Conservation (phyloP, 768 basidiomycete species). For the Termitomyces eurrhizus region DNA sequence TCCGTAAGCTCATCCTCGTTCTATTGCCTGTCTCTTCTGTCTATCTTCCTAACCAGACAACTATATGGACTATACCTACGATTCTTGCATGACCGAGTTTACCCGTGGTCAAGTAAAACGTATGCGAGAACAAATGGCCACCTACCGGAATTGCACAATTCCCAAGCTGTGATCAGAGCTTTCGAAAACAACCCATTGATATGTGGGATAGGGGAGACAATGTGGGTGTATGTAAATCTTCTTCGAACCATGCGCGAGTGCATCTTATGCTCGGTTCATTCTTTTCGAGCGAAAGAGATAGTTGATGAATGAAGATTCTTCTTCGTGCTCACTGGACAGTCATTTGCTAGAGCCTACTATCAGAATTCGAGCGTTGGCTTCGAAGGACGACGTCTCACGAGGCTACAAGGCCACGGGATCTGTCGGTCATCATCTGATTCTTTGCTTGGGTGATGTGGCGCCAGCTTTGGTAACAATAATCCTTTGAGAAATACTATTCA, state of each 20-base stretch:
- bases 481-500: background rate
- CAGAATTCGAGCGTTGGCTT: background rate
- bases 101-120: constrained; percentile 42
- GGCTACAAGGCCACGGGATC: background rate
- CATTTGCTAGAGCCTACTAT: background rate
- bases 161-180: background rate
- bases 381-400: background rate
- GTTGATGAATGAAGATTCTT: background rate
- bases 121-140: constrained; percentile 27
- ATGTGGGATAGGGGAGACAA: background rate
- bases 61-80: constrained; percentile 53
- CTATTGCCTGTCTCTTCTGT: background rate
- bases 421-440: background rate
- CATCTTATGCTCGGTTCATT: background rate
- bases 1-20: constrained; percentile 25
- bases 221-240: background rate
- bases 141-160: background rate
- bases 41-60: constrained; percentile 27
- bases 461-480: background rate
- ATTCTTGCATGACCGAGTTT: constrained; percentile 48
- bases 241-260: background rate
- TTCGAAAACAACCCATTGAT: background rate
- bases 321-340: background rate
- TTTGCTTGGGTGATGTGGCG: too few relatives aligned
- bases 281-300: background rate